These are phyloP conservation scores for Eucalyptus erythrocorys DNA, from an alignment of 345 rosid species.

Conservation along the genomic window DNA sequence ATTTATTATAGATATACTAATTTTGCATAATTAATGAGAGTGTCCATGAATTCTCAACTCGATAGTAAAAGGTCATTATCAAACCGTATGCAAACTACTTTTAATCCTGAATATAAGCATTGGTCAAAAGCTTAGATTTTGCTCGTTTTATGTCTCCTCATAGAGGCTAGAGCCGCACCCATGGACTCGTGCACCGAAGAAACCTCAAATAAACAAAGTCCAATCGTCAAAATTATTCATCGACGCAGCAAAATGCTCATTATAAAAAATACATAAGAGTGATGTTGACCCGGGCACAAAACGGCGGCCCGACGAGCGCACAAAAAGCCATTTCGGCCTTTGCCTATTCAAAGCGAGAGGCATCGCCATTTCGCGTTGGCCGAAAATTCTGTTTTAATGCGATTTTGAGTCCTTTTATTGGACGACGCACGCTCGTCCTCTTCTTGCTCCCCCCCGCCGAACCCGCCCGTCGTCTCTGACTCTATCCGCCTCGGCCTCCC, in stretches of 20 bases:
- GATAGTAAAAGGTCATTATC: fast-evolving
- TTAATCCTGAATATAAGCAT: background rate
- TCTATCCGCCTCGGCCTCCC: background rate
- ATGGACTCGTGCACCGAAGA: background rate
- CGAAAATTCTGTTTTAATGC: background rate
- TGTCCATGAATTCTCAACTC: background rate
- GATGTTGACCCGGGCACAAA: background rate
- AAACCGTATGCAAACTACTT: background rate
- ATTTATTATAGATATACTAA: fast-evolving
- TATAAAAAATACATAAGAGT: background rate
- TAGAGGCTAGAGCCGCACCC: too few species aligned
- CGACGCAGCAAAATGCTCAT: background rate
- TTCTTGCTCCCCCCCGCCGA: background rate
- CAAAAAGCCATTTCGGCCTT: background rate
- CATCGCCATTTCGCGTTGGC: background rate
- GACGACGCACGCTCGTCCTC: background rate
- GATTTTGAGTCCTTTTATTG: background rate
- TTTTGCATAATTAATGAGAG: background rate
- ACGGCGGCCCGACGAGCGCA: background rate
- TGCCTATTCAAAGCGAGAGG: background rate
- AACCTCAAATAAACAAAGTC: background rate
- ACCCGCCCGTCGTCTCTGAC: background rate
- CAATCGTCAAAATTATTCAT: background rate
- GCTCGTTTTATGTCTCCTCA: background rate
- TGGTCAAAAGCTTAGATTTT: background rate